A percentile compares a stretch with the other conserved stretches of the same genome.
These are phyloP conservation scores for Didymella keratinophila DNA, from an alignment of 2,329 filamentous ascomycete species.

Conservation along the genomic window DNA sequence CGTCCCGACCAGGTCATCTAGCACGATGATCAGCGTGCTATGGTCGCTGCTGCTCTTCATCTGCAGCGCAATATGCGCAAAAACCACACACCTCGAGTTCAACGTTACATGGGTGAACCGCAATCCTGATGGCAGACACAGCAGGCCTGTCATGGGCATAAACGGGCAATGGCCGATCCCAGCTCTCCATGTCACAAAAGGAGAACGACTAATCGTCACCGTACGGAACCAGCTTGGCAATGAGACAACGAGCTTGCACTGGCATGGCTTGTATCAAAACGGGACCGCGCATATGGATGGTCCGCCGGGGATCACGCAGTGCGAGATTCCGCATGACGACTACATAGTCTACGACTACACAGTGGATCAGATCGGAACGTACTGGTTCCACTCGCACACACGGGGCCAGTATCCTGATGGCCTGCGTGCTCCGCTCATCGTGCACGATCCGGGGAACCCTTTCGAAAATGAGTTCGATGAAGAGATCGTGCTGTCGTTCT, in stretches of 20 bases:
- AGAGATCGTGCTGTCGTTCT: constrained; percentile 70
- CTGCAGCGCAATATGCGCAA: constrained; percentile 18
- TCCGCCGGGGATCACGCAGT: constrained; percentile 67
- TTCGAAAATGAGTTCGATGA: constrained; percentile 62
- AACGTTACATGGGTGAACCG: constrained; percentile 62
- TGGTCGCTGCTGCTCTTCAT: constrained; percentile 16
- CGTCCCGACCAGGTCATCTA: background rate
- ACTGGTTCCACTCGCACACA: constrained; percentile 73
- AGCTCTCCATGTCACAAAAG: constrained; percentile 73
- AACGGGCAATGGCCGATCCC: constrained; percentile 78
- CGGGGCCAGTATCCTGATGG: constrained; percentile 69
- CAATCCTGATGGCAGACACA: constrained; percentile 59
- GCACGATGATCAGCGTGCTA: constrained; percentile 2
- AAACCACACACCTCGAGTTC: constrained; percentile 56
- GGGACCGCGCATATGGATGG: constrained; percentile 78
- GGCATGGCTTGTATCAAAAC: constrained; percentile 79
- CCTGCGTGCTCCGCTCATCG: constrained; percentile 68
- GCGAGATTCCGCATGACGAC: constrained; percentile 64
- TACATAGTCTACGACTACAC: constrained; percentile 66
- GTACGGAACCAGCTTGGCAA: constrained; percentile 71
- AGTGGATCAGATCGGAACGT: constrained; percentile 58
- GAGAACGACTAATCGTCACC: constrained; percentile 73
- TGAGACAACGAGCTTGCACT: constrained; percentile 71
- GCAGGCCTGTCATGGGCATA: constrained; percentile 66
- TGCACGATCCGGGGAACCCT: constrained; percentile 64